Evolutionary conservation across 768 basidiomycete genomes (phyloP).

Genomic region (Boletus reticuloceps): DNA sequence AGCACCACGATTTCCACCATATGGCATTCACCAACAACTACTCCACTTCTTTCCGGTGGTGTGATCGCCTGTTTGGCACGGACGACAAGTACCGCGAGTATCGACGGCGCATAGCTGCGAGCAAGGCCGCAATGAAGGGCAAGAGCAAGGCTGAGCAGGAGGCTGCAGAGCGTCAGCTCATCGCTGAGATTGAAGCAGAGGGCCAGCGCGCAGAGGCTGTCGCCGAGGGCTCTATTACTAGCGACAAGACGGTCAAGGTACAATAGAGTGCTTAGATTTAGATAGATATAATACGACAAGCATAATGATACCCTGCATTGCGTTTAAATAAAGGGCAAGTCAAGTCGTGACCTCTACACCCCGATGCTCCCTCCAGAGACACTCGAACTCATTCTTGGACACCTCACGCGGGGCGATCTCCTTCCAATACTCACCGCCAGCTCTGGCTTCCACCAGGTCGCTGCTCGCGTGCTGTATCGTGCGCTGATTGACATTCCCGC

Average conservation of each 20-base stretch:
- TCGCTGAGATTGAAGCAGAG: slow-evolving; percentile 71
- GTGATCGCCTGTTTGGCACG: slow-evolving; percentile 86
- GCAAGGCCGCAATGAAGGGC: slow-evolving; percentile 53
- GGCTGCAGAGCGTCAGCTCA: slow-evolving; percentile 57
- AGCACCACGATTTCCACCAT: slow-evolving; percentile 99
- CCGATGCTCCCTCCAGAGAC: slow-evolving; percentile 37
- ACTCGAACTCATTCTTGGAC: slow-evolving; percentile 30
- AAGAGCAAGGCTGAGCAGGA: slow-evolving; percentile 52
- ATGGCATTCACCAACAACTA: slow-evolving; percentile 95
- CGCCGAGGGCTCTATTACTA: slow-evolving; percentile 34
- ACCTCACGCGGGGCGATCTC: slow-evolving; percentile 29
- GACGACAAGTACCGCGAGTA: slow-evolving; percentile 88
- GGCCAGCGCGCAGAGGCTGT: slow-evolving; percentile 67
- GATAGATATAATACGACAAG: slow-evolving; percentile 5
- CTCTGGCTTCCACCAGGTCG: slow-evolving; percentile 27
- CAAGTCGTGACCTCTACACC: too few relatives aligned
- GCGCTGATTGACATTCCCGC: slow-evolving; percentile 35
- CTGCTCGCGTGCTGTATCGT: slow-evolving; percentile 35
- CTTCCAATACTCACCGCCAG: slow-evolving; percentile 21
- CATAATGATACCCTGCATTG: background rate
- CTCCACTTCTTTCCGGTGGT: slow-evolving; percentile 93
- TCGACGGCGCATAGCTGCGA: slow-evolving; percentile 60
- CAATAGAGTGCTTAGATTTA: slow-evolving; percentile 16
- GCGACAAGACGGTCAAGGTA: slow-evolving; percentile 24
- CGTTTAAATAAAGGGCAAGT: too few relatives aligned